Percentiles rank a stretch among this genome's conserved stretches.
These are phyloP conservation scores for Termitomyces eurrhizus DNA, from an alignment of 768 basidiomycete genomes.

Conservation along the genomic window DNA sequence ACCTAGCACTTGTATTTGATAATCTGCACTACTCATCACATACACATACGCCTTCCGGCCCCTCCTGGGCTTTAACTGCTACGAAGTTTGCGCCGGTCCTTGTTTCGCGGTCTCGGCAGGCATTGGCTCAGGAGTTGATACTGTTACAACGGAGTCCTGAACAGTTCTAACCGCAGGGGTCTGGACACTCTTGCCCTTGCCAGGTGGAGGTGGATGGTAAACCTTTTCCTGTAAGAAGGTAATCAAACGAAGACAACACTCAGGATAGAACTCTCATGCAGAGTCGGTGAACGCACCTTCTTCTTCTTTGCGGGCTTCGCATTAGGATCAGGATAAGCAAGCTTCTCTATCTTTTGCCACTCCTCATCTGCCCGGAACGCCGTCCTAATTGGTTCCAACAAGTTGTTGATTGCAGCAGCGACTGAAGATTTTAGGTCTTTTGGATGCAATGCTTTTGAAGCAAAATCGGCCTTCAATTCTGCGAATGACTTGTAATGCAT, in stretches of 20 bases:
- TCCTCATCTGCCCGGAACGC: constrained; percentile 74
- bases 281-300: constrained; percentile 20
- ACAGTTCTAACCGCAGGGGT: constrained; percentile 7
- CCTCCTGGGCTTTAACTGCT: neutral
- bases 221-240: constrained; percentile 59
- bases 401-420: constrained; percentile 61
- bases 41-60: neutral
- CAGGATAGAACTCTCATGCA: neutral
- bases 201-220: constrained; percentile 81
- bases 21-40: constrained; percentile 10
- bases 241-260: neutral
- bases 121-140: constrained; percentile 7
- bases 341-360: constrained; percentile 71
- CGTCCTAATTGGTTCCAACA: constrained; percentile 79
- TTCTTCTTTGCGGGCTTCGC: constrained; percentile 65
- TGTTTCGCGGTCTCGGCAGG: neutral
- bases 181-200: constrained; percentile 61
- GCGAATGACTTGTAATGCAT: constrained; percentile 69
- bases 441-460: constrained; percentile 76
- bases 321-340: constrained; percentile 83
- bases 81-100: constrained; percentile 4
- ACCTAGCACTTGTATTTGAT: constrained; percentile 10
- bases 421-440: constrained; percentile 85
- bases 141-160: constrained; percentile 6
- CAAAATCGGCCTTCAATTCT: constrained; percentile 71